Percentiles rank a stretch among this genome's conserved stretches.
phyloP scores from a whole-genome alignment of 257 asterid species.

The Solanum piurae region DNA sequence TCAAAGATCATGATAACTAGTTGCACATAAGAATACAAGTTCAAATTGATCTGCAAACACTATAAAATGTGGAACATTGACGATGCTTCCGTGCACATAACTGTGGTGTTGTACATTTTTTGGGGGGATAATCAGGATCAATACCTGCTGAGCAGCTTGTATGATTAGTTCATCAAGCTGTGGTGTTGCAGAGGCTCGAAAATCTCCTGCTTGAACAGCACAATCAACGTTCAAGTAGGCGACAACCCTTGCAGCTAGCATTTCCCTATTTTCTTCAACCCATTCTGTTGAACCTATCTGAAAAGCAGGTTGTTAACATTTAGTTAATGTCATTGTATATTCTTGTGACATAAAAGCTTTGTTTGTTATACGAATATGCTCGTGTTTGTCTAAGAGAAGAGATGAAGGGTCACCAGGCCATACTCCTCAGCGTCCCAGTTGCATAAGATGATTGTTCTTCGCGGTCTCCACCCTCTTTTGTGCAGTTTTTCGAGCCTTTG shows the following conservation, averaged over 20 bases:
- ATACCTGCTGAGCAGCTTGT: slow-evolving; percentile 62
- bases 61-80: neutral
- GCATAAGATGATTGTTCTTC: slow-evolving; percentile 69
- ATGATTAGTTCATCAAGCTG: slow-evolving; percentile 68
- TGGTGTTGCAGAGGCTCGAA: slow-evolving; percentile 65
- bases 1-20: neutral
- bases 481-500: slow-evolving; percentile 43
- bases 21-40: neutral
- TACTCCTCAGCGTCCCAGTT: slow-evolving; percentile 94
- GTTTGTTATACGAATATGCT: neutral
- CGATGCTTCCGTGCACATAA: neutral
- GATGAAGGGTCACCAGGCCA: slow-evolving; percentile 54
- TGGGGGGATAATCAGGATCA: neutral
- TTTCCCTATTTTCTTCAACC: slow-evolving; percentile 88
- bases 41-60: neutral
- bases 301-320: neutral
- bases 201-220: slow-evolving; percentile 64
- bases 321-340: neutral
- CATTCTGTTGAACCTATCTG: slow-evolving; percentile 88
- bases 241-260: slow-evolving; percentile 52
- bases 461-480: slow-evolving; percentile 44
- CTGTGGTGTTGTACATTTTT: neutral
- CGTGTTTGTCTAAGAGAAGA: neutral
- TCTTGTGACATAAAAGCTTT: neutral
- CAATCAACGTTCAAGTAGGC: slow-evolving; percentile 77